Evolutionary conservation across 2,329 filamentous ascomycete species (phyloP).

Genomic region (Claviceps paspali): DNA sequence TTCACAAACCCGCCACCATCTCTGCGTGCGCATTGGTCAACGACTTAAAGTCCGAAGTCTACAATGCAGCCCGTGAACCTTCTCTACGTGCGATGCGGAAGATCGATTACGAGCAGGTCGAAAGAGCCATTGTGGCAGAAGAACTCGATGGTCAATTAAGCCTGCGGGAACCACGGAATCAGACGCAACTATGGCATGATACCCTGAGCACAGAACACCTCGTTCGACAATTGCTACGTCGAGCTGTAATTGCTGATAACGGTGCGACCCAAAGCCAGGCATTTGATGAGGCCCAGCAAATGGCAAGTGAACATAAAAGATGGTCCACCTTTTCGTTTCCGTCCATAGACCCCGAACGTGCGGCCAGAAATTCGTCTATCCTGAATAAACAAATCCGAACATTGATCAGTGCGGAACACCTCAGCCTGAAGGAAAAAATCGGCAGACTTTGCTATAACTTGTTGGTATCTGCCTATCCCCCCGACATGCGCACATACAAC

Average conservation of each 20-base stretch:
- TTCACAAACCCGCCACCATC: slow-evolving; percentile 15
- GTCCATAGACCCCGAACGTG: slow-evolving; percentile 13
- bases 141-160: slow-evolving; percentile 10
- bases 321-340: slow-evolving; percentile 13
- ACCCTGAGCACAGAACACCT: slow-evolving; percentile 13
- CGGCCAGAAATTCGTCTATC: slow-evolving; percentile 11
- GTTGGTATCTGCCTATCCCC: slow-evolving; percentile 42
- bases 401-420: slow-evolving; percentile 12
- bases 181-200: slow-evolving; percentile 15
- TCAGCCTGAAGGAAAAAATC: slow-evolving; percentile 19
- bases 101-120: slow-evolving; percentile 17
- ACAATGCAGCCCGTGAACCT: slow-evolving; percentile 12
- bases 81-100: slow-evolving; percentile 10
- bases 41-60: slow-evolving; percentile 14
- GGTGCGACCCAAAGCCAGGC: slow-evolving; percentile 11
- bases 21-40: slow-evolving; percentile 14
- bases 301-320: slow-evolving; percentile 9
- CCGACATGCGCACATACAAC: slow-evolving; percentile 57
- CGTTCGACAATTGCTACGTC: slow-evolving; percentile 16
- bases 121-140: slow-evolving; percentile 15
- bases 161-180: slow-evolving; percentile 11
- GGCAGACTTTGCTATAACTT: slow-evolving; percentile 48
- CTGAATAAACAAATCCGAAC: slow-evolving; percentile 18
- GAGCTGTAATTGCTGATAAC: slow-evolving; percentile 12
- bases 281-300: slow-evolving; percentile 14